phyloP scores from a whole-genome alignment of 2,329 filamentous ascomycete genomes.

The Cryphonectria naterciae region DNA sequence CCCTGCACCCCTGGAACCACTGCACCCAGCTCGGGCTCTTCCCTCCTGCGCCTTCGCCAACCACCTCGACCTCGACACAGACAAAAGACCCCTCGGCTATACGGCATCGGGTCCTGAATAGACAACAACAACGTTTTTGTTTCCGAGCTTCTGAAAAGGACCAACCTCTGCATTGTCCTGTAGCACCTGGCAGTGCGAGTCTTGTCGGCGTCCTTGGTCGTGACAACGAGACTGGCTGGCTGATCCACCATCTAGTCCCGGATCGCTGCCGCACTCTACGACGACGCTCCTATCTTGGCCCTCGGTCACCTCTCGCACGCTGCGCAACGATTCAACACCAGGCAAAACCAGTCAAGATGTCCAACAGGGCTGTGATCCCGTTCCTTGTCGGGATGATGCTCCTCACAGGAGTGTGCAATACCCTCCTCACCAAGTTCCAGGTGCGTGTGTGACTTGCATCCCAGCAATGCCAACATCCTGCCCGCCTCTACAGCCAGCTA shows the following conservation, averaged over 20 bases:
- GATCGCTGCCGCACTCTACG: conserved; percentile 12
- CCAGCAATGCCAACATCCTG: conserved; percentile 9
- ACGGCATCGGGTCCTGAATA: conserved; percentile 27
- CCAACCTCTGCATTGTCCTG: background rate
- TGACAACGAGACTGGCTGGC: conserved; percentile 15
- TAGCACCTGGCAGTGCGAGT: background rate
- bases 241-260: conserved; percentile 15
- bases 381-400: conserved; percentile 96
- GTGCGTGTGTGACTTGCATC: conserved; percentile 49
- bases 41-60: conserved; percentile 3
- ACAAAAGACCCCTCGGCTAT: conserved; percentile 7
- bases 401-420: conserved; percentile 94
- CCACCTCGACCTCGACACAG: conserved; percentile 3
- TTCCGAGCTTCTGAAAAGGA: background rate
- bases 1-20: background rate
- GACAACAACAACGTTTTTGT: background rate
- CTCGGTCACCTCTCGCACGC: background rate
- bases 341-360: conserved; percentile 55
- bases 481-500: background rate
- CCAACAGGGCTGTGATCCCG: conserved; percentile 72
- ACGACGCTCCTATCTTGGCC: background rate
- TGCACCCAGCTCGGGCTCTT: background rate
- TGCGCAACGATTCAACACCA: conserved; percentile 10
- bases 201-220: background rate
- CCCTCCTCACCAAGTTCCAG: conserved; percentile 94